phyloP scores from a whole-genome alignment of 495 filamentous ascomycete genomes.

The Melanomma pulvis-pyrius region DNA sequence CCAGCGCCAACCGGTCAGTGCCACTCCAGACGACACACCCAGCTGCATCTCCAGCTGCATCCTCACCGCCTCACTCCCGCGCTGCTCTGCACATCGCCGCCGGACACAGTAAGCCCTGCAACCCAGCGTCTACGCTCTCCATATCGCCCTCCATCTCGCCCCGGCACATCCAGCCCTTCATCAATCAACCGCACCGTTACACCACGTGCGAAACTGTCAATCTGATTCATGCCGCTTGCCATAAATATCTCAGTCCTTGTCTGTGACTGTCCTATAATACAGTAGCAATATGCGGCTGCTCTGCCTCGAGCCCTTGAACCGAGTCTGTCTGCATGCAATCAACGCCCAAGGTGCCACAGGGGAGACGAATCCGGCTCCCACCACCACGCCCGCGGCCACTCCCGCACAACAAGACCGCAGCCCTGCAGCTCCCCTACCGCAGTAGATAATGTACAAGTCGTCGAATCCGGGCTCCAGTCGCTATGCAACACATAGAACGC shows the following conservation, averaged over 20 bases:
- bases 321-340: conserved; percentile 3
- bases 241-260: conserved; percentile 5
- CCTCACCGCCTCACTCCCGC: background rate
- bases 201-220: conserved; percentile 1
- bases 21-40: background rate
- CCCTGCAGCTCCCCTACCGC: background rate
- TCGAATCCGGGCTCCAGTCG: conserved; percentile 13
- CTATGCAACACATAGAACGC: conserved; percentile 16
- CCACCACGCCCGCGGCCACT: background rate
- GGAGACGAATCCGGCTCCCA: background rate
- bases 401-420: background rate
- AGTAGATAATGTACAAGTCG: conserved; percentile 7
- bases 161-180: background rate
- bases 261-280: conserved; percentile 13
- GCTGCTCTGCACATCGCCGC: background rate
- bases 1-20: background rate
- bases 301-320: conserved; percentile 6
- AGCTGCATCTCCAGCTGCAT: background rate
- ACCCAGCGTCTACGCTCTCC: background rate
- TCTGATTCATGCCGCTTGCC: background rate
- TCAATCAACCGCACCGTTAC: background rate
- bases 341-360: background rate
- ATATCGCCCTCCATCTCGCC: background rate
- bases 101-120: conserved; percentile 6
- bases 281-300: conserved; percentile 19